Conservation (phyloP, 345 rosid genomes). For the Xanthoceras sorbifolium region DNA sequence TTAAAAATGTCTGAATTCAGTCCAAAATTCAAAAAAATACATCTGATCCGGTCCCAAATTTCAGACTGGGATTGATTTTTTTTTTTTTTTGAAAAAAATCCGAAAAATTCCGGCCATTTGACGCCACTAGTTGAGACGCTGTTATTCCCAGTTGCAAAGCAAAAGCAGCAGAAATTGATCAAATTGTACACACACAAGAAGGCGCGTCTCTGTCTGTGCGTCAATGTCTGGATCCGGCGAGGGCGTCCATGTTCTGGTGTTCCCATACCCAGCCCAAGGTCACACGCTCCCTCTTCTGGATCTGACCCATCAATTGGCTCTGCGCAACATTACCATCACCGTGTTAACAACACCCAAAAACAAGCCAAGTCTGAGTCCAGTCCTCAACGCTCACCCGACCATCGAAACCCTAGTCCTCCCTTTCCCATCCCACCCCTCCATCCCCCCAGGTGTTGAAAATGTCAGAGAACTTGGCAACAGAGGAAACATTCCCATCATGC, state of each 20-base stretch:
- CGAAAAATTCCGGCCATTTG: too few relatives aligned
- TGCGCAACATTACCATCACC: slow-evolving; percentile 41
- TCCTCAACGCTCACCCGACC: slow-evolving; percentile 39
- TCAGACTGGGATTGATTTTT: too few relatives aligned
- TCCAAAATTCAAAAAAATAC: too few relatives aligned
- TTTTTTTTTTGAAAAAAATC: too few relatives aligned
- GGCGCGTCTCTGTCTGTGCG: too few relatives aligned
- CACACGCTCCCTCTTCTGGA: slow-evolving; percentile 58
- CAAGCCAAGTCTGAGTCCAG: slow-evolving; percentile 49
- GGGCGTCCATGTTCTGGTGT: slow-evolving; percentile 49
- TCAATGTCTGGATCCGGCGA: not conserved
- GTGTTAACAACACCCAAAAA: slow-evolving; percentile 53
- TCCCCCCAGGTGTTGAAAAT: slow-evolving; percentile 62
- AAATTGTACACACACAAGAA: too few relatives aligned
- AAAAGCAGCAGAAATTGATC: too few relatives aligned
- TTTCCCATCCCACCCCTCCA: slow-evolving; percentile 53
- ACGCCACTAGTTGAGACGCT: too few relatives aligned
- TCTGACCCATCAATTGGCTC: slow-evolving; percentile 54
- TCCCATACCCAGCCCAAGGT: slow-evolving; percentile 79
- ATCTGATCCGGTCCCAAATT: too few relatives aligned
- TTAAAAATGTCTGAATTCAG: too few relatives aligned
- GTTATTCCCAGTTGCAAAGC: too few relatives aligned
- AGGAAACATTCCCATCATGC: slow-evolving; percentile 44
- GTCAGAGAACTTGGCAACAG: slow-evolving; percentile 49
- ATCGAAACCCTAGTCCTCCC: slow-evolving; percentile 41